Base-by-base conservation (phyloP, 2,329 filamentous ascomycete species). In the Cordyceps militaris region DNA sequence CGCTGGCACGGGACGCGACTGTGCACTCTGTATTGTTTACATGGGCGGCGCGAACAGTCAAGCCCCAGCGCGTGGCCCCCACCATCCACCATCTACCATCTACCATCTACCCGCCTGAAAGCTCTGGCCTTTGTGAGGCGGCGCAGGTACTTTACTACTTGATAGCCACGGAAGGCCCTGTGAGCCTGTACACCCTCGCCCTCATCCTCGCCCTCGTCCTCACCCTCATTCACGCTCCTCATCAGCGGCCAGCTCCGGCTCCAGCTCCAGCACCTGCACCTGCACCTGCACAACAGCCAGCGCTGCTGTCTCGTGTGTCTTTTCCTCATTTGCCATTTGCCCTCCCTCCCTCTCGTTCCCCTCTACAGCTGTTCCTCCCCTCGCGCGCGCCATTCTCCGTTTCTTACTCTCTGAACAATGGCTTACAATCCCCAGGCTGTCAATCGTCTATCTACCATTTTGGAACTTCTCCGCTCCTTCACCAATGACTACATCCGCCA, bases 401-500 rank as follows among this genome's bases (percentile, higher is more conserved):
- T 42, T 21, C 38, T 42, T 21, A 7, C n/a, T 3, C 19, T 21
- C 8, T 42, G 50, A 52, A 54, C 55, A 53, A 32, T 48, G 58
- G 58, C 73, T 81, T 72, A 81, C 72, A 59, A 51, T 36, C 83
- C 89, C 65, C 80, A 88, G 67, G 70, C 71, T 57, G 65, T 74
- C 54, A 67, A 66, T 30, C 84, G 89, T 57, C 85, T 96, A 63
- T 84, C 87, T 63, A 89, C 87, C 59, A 87, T 97, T 52, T 84
- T 92, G 67, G 84, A 86, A 60, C 82, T 91, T 42, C 85, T 96
- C 69, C 86, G 88, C 67, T 86, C 86, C 59, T 86, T 96, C 66
- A 87, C 89, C 63, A 82, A 84, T 66, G 89, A 92, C 65, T 96
- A 96, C 74, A 83, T 95, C 68, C 87, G 90, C 69, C 91, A 96